A percentile compares a stretch with the other conserved stretches of the same genome.
Evolutionary conservation across 441 rosid species (phyloP).

Genomic region (Erysimum cheiri): DNA sequence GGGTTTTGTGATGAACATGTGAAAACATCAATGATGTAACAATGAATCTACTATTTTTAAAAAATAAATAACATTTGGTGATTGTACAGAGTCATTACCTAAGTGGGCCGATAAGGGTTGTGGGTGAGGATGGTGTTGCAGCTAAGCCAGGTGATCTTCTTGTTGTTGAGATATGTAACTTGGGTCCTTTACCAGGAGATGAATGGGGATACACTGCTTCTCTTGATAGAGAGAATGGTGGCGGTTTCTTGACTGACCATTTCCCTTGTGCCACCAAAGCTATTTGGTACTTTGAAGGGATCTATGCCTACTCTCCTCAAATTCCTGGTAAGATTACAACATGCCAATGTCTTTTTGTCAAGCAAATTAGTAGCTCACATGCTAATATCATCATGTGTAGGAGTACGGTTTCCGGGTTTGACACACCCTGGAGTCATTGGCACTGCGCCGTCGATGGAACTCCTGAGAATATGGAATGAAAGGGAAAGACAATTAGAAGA

Average conservation of each 20-base stretch:
- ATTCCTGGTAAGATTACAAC: conserved; percentile 62
- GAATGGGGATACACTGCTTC: conserved; percentile 92
- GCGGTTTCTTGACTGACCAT: conserved; percentile 90
- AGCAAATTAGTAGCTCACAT: conserved; percentile 9
- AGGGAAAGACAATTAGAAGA: conserved; percentile 75
- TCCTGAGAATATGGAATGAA: conserved; percentile 74
- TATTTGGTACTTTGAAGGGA: conserved; percentile 96
- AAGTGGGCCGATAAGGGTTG: conserved; percentile 77
- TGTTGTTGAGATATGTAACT: conserved; percentile 81
- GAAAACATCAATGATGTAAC: background rate
- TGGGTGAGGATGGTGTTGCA: conserved; percentile 68
- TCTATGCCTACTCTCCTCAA: conserved; percentile 87
- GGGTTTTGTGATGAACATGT: background rate
- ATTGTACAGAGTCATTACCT: conserved; percentile 72
- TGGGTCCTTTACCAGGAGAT: conserved; percentile 90
- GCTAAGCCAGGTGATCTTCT: conserved; percentile 89
- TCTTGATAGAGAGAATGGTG: conserved; percentile 93
- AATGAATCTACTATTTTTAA: background rate
- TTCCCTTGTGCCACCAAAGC: conserved; percentile 91
- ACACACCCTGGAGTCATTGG: conserved; percentile 84
- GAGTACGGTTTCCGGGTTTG: conserved; percentile 83
- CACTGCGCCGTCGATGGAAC: conserved; percentile 84
- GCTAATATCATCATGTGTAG: conserved; percentile 42
- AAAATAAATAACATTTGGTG: conserved; percentile 5
- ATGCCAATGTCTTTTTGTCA: background rate